phyloP scores from a whole-genome alignment of 352 stramenopile genomes.

The Phytophthora palmivora region DNA sequence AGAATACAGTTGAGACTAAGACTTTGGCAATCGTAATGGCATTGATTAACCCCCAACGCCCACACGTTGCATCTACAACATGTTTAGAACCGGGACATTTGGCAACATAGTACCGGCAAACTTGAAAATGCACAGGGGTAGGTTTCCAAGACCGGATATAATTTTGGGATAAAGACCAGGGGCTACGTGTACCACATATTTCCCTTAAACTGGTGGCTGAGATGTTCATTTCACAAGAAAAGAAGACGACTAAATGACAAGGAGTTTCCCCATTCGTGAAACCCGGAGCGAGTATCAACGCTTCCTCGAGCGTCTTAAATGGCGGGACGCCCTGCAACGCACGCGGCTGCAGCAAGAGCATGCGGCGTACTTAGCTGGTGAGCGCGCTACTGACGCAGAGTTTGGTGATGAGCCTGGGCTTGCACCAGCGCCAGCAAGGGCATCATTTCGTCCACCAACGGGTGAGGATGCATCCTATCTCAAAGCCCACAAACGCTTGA shows the following conservation, averaged over 20 bases:
- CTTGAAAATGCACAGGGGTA: background rate
- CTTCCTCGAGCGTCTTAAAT: background rate
- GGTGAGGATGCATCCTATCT: too few species aligned
- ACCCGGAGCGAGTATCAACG: conserved; percentile 2
- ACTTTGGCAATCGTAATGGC: too few species aligned
- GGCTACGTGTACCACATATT: background rate
- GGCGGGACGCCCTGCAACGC: background rate
- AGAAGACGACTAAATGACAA: background rate
- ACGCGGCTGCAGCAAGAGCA: background rate
- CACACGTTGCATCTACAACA: conserved; percentile 26
- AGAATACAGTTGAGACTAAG: too few species aligned
- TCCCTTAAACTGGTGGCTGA: conserved; percentile 2
- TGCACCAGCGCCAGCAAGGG: background rate
- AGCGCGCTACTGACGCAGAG: background rate
- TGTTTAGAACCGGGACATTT: conserved; percentile 8
- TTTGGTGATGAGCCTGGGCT: background rate
- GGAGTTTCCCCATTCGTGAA: background rate
- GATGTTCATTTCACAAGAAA: background rate
- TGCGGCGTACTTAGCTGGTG: background rate
- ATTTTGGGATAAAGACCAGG: background rate
- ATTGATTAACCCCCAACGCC: conserved; percentile 20
- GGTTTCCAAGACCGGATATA: background rate
- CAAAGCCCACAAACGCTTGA: too few species aligned
- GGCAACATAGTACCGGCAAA: background rate
- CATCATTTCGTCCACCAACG: background rate